phyloP scores from a whole-genome alignment of 495 filamentous ascomycete species.

The Thermothielavioides terrestris region DNA sequence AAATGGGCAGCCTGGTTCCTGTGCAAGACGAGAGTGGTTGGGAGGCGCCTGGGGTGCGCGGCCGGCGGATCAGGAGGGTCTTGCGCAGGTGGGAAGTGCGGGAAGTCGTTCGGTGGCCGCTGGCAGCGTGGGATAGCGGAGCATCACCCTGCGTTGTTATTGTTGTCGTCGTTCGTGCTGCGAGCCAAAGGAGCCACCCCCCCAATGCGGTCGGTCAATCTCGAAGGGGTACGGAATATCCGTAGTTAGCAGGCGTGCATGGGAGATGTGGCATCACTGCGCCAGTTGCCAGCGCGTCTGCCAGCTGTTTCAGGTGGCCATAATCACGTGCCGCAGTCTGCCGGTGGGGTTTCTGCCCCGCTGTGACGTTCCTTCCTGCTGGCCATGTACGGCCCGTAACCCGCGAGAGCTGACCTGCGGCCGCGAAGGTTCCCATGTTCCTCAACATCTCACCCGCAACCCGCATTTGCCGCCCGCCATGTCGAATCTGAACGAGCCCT shows the following conservation, averaged over 20 bases:
- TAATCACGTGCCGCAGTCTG: slow-evolving; percentile 14
- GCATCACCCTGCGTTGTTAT: slow-evolving; percentile 18
- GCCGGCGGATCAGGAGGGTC: slow-evolving; percentile 4
- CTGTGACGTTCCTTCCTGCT: slow-evolving; percentile 8
- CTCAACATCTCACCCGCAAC: slow-evolving; percentile 5
- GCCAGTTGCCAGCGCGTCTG: slow-evolving; percentile 8
- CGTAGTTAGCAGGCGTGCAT: slow-evolving; percentile 12
- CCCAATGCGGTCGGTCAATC: slow-evolving; percentile 21
- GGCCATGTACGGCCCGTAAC: too few species aligned
- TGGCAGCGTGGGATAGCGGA: slow-evolving; percentile 16
- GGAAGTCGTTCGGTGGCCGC: slow-evolving; percentile 8
- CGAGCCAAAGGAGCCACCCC: slow-evolving; percentile 13
- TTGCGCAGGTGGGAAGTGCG: slow-evolving; percentile 9
- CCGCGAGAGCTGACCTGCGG: slow-evolving; percentile 1
- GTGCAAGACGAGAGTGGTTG: slow-evolving; percentile 2
- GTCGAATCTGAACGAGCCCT: slow-evolving; percentile 53
- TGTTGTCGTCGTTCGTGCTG: slow-evolving; percentile 16
- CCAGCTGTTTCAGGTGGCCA: slow-evolving; percentile 14
- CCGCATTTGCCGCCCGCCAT: slow-evolving; percentile 16
- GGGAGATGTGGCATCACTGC: slow-evolving; percentile 32
- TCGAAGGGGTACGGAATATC: too few species aligned
- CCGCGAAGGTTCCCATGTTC: slow-evolving; percentile 18
- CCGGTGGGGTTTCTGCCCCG: slow-evolving; percentile 24
- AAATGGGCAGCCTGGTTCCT: slow-evolving; percentile 5
- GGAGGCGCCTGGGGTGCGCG: slow-evolving; percentile 2